Evolutionary conservation across 257 asterid genomes (phyloP).

Genomic region (Capsicum rhomboideum): DNA sequence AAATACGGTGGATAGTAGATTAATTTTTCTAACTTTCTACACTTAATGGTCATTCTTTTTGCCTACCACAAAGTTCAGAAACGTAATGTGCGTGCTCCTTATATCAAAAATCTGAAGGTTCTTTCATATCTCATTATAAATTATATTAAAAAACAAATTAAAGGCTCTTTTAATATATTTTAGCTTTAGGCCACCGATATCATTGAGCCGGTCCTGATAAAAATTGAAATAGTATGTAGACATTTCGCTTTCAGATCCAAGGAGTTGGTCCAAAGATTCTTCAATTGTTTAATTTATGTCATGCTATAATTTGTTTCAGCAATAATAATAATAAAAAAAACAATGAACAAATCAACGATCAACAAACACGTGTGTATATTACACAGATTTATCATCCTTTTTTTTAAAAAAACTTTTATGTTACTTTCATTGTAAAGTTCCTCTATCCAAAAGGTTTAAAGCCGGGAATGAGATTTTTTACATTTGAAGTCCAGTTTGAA

Average conservation of each 20-base stretch:
- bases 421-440: not conserved
- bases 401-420: not conserved
- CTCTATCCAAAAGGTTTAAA: not conserved
- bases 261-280: slow-evolving; percentile 1
- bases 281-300: not conserved
- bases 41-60: too few relatives aligned
- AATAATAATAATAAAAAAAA: not conserved
- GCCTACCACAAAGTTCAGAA: too few relatives aligned
- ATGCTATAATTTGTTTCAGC: not conserved
- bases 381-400: not conserved
- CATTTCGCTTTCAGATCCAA: not conserved
- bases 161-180: too few relatives aligned
- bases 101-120: too few relatives aligned
- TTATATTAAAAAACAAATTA: too few relatives aligned
- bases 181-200: too few relatives aligned
- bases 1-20: too few relatives aligned
- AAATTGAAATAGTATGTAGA: not conserved
- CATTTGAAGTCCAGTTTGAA: too few relatives aligned
- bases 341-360: not conserved
- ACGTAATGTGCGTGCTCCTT: too few relatives aligned
- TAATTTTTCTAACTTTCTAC: too few relatives aligned
- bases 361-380: not conserved
- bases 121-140: too few relatives aligned
- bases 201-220: too few relatives aligned
- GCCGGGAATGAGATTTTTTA: not conserved